phyloP scores from a whole-genome alignment of 805 yeast species.

The Wickerhamomyces chaumierensis region DNA sequence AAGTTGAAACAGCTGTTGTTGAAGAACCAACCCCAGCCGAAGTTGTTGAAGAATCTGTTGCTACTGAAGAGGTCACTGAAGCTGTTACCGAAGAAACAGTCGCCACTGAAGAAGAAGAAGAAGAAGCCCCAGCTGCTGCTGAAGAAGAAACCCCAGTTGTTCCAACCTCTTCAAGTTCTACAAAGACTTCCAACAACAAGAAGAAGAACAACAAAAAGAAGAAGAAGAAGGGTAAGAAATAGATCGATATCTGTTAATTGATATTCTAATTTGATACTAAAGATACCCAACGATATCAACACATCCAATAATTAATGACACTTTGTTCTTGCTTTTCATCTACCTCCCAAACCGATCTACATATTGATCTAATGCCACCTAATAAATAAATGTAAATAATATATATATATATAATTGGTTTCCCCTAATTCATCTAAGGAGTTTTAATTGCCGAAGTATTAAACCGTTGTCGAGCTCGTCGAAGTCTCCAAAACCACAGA shows the following conservation, averaged over 20 bases:
- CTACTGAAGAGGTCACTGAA: too few relatives aligned
- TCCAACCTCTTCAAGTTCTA: neutral
- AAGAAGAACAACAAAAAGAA: neutral
- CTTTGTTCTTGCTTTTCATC: neutral
- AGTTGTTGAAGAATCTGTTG: neutral
- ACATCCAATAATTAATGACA: neutral
- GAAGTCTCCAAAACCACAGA: constrained; percentile 19
- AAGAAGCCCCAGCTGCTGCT: neutral
- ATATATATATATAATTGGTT: too few relatives aligned
- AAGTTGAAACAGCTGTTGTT: too few relatives aligned
- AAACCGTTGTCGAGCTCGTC: neutral
- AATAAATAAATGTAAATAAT: too few relatives aligned
- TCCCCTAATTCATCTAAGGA: too few relatives aligned
- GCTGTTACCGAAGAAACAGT: neutral
- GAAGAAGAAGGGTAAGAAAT: neutral
- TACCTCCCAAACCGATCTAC: too few relatives aligned
- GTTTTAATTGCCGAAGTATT: too few relatives aligned
- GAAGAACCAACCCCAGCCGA: neutral
- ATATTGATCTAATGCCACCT: too few relatives aligned
- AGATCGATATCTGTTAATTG: neutral
- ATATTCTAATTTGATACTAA: too few relatives aligned
- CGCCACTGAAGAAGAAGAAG: neutral
- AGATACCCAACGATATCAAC: neutral
- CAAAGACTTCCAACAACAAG: neutral
- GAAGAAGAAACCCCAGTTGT: neutral